A percentile compares a stretch with the other conserved stretches of the same genome.
These are phyloP conservation scores for Leptographium procerum DNA, from an alignment of 2,329 filamentous ascomycete species.

Conservation along the genomic window DNA sequence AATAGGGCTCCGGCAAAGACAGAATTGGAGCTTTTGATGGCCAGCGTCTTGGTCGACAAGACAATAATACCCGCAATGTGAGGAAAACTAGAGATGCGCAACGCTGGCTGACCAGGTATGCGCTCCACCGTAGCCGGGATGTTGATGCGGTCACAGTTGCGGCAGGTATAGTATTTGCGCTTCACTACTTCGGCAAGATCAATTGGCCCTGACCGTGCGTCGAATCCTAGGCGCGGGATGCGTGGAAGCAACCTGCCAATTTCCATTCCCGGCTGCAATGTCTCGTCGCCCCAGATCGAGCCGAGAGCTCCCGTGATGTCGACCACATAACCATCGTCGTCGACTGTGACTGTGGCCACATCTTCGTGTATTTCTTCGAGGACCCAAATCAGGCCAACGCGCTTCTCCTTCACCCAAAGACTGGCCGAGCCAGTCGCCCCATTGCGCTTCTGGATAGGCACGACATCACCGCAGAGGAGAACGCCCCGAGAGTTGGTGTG, in stretches of 20 bases:
- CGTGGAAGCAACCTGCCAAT: constrained; percentile 70
- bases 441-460: constrained; percentile 93
- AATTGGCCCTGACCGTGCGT: constrained; percentile 57
- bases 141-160: constrained; percentile 63
- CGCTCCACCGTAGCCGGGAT: constrained; percentile 77
- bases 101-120: constrained; percentile 53
- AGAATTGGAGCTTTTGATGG: constrained; percentile 84
- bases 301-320: constrained; percentile 64
- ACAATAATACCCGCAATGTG: constrained; percentile 97
- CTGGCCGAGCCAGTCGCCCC: constrained; percentile 85
- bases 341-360: constrained; percentile 63
- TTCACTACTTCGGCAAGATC: constrained; percentile 67
- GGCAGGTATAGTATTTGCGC: constrained; percentile 73
- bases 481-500: constrained; percentile 67
- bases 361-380: constrained; percentile 96
- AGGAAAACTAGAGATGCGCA: constrained; percentile 86
- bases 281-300: constrained; percentile 72
- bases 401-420: constrained; percentile 97
- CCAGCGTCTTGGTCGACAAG: constrained; percentile 64
- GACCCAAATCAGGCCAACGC: constrained; percentile 90
- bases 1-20: constrained; percentile 91
- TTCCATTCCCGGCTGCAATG: constrained; percentile 56
- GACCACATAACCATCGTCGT: constrained; percentile 64
- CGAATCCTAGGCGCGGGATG: constrained; percentile 66
- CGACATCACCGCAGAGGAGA: constrained; percentile 90